phyloP scores from a whole-genome alignment of 306 rosid species.

The Pyrus betulifolia region DNA sequence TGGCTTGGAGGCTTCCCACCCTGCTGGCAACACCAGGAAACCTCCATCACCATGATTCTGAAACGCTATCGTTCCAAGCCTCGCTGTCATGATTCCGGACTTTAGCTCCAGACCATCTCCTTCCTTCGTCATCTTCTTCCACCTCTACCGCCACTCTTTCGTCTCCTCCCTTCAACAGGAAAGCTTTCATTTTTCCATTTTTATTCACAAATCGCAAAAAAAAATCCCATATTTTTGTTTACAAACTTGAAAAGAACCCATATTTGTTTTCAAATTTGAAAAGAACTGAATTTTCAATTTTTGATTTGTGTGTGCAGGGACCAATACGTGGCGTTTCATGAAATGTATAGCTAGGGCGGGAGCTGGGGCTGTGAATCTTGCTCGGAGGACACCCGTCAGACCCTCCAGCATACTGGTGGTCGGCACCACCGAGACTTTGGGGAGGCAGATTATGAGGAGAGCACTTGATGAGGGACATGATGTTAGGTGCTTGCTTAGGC shows the following conservation, averaged over 20 bases:
- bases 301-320: conserved; percentile 16
- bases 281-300: too few species aligned
- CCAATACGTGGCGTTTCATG: conserved; percentile 12
- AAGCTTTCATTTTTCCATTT: background rate
- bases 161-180: background rate
- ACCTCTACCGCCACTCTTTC: conserved; percentile 17
- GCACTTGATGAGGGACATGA: conserved; percentile 81
- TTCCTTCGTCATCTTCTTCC: conserved; percentile 13
- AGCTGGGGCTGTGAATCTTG: conserved; percentile 50
- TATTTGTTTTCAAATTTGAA: too few species aligned
- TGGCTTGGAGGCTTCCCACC: too few species aligned
- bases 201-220: background rate
- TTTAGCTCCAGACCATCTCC: conserved; percentile 26
- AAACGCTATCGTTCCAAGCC: background rate
- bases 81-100: conserved; percentile 44
- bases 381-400: conserved; percentile 69
- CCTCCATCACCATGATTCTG: background rate
- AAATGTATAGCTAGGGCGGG: conserved; percentile 31
- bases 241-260: background rate
- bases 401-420: conserved; percentile 73
- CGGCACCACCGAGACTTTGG: conserved; percentile 81
- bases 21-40: too few species aligned
- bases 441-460: conserved; percentile 89
- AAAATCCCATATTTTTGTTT: background rate
- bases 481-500: conserved; percentile 84